Conservation (phyloP, 192 early-diverging fungal species). For the Pilaira anomala region DNA sequence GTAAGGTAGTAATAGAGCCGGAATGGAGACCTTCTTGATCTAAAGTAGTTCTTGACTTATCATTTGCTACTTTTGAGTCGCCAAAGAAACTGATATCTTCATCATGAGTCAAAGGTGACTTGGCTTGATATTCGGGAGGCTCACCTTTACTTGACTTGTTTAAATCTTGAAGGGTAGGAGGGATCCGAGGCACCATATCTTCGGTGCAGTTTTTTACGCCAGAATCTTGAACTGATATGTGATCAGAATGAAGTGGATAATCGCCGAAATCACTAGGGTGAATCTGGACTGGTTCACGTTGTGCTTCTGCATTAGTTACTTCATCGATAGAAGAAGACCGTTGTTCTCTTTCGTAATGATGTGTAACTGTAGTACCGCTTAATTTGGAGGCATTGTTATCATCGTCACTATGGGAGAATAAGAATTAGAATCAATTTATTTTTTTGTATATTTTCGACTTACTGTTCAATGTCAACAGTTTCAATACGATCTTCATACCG, state of each 20-base stretch:
- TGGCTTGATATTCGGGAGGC: background rate
- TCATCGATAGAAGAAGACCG: slow-evolving; percentile 3
- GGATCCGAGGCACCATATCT: background rate
- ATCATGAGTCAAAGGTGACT: background rate
- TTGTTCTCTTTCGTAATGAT: background rate
- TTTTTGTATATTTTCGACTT: too few relatives aligned
- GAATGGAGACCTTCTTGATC: slow-evolving; percentile 7
- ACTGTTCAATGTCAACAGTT: too few relatives aligned
- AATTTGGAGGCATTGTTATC: too few relatives aligned
- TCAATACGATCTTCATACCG: too few relatives aligned
- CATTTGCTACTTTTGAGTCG: background rate
- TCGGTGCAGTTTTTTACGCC: background rate
- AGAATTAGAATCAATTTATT: too few relatives aligned
- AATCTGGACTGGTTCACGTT: background rate
- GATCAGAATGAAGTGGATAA: background rate
- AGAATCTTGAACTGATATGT: background rate
- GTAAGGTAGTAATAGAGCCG: slow-evolving; percentile 1
- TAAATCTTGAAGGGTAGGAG: background rate
- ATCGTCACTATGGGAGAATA: too few relatives aligned
- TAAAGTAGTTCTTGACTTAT: background rate
- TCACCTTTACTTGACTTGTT: background rate
- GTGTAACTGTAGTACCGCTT: too few relatives aligned
- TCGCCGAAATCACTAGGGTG: background rate
- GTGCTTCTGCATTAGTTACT: background rate
- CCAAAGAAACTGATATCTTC: slow-evolving; percentile 6